These are phyloP conservation scores for Potentilla sterilis DNA, from an alignment of 306 rosid genomes.

Conservation along the genomic window DNA sequence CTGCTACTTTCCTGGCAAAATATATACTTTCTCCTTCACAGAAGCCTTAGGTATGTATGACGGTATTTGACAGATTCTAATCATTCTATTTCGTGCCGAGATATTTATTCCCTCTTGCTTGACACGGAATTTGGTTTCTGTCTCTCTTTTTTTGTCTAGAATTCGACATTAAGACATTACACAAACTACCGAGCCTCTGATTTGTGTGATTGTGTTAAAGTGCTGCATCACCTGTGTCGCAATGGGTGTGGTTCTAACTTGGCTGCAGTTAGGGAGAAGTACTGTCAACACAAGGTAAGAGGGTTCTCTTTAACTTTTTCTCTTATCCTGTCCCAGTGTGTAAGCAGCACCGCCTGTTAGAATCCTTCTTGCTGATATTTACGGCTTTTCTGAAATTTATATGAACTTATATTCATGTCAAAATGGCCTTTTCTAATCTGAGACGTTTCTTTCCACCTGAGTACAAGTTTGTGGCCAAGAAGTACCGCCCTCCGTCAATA, in stretches of 20 bases:
- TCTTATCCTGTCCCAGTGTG: background rate
- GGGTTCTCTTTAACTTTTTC: slow-evolving; percentile 5
- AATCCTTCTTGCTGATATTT: background rate
- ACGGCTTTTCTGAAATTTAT: background rate
- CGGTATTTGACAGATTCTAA: slow-evolving; percentile 4
- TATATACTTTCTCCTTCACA: slow-evolving; percentile 47
- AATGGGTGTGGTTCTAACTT: slow-evolving; percentile 37
- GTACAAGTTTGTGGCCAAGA: slow-evolving; percentile 72
- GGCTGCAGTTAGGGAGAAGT: slow-evolving; percentile 62
- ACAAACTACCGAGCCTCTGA: slow-evolving; percentile 61
- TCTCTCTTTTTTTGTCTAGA: slow-evolving; percentile 56
- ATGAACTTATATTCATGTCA: background rate
- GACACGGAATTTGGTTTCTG: slow-evolving; percentile 9
- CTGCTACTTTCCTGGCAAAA: slow-evolving; percentile 65
- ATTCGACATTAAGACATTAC: slow-evolving; percentile 58
- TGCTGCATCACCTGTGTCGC: slow-evolving; percentile 54
- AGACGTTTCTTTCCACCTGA: slow-evolving; percentile 21
- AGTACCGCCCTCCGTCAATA: slow-evolving; percentile 47
- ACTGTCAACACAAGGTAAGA: slow-evolving; percentile 66
- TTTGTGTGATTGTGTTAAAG: slow-evolving; percentile 67
- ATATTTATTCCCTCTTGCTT: slow-evolving; percentile 12
- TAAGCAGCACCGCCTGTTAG: background rate
- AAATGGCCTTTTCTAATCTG: background rate
- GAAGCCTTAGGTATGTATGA: slow-evolving; percentile 62
- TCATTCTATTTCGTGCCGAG: slow-evolving; percentile 11